phyloP scores from a whole-genome alignment of 2,329 filamentous ascomycete genomes.

The Falciphora oryzae region DNA sequence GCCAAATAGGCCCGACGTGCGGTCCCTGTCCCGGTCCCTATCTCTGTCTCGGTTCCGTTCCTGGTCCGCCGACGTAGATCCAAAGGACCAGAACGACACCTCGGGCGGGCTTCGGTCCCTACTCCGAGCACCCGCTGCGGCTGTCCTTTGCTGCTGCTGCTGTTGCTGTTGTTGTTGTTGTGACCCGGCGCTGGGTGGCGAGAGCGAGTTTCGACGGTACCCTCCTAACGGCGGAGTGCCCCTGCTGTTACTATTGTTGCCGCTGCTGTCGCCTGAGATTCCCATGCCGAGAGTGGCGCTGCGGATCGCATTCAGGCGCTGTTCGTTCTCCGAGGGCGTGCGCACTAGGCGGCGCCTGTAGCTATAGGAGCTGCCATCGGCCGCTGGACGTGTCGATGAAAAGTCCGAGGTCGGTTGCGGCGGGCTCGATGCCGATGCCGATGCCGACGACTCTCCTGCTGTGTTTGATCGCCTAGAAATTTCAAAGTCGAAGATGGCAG shows the following conservation, averaged over 20 bases:
- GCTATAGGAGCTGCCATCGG: not conserved
- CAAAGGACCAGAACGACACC: not conserved
- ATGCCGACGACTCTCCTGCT: not conserved
- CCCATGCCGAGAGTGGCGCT: constrained; percentile 3
- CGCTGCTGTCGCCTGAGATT: not conserved
- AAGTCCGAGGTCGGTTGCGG: not conserved
- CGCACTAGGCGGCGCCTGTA: constrained; percentile 12
- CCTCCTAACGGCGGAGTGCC: constrained; percentile 6
- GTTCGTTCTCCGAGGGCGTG: constrained; percentile 17
- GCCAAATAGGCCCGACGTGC: constrained; percentile 3
- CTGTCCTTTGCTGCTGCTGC: not conserved
- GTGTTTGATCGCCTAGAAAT: not conserved
- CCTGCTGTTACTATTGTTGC: not conserved
- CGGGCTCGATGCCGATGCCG: constrained; percentile 1
- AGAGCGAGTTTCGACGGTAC: constrained; percentile 16
- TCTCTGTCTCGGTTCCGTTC: not conserved
- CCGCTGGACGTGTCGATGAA: not conserved
- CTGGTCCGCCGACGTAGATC: not conserved
- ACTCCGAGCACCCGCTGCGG: not conserved
- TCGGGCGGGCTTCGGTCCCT: not conserved
- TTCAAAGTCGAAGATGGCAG: not conserved
- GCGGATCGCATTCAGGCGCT: constrained; percentile 22
- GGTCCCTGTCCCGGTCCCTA: not conserved
- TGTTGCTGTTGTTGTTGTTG: not conserved
- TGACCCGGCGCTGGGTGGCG: constrained; percentile 6